Evolutionary conservation across 176 grass and related monocot genomes (phyloP).

Genomic region (Oryza punctata): DNA sequence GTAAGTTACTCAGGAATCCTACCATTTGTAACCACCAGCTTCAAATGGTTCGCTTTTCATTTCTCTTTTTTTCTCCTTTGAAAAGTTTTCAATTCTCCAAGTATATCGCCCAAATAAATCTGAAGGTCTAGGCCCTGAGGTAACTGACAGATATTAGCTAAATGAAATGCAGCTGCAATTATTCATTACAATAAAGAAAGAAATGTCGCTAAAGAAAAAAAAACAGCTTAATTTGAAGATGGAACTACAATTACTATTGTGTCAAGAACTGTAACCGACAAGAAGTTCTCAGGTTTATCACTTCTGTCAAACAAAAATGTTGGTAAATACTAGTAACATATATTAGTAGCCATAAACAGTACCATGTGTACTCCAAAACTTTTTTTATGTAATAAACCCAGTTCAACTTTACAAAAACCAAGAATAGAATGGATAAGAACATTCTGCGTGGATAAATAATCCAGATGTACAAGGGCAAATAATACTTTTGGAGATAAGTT

Average conservation of each 20-base stretch:
- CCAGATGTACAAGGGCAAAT: background rate
- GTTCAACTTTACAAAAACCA: background rate
- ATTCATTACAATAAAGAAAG: slow-evolving; percentile 30
- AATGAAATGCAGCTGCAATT: slow-evolving; percentile 25
- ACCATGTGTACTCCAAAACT: background rate
- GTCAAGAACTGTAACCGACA: slow-evolving; percentile 26
- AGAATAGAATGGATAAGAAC: background rate
- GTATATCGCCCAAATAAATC: slow-evolving; percentile 76
- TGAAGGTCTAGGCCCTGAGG: slow-evolving; percentile 73
- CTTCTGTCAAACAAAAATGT: slow-evolving; percentile 28
- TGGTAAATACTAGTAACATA: background rate
- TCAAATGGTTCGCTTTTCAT: slow-evolving; percentile 63
- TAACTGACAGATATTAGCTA: slow-evolving; percentile 33
- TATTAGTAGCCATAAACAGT: background rate
- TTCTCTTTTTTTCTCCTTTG: slow-evolving; percentile 92
- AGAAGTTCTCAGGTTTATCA: slow-evolving; percentile 24
- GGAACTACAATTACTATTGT: background rate
- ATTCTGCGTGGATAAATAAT: slow-evolving; percentile 29
- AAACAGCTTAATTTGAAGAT: slow-evolving; percentile 1
- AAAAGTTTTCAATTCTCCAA: slow-evolving; percentile 94
- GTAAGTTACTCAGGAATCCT: background rate
- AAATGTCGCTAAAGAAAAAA: background rate
- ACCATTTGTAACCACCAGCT: background rate
- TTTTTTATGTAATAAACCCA: background rate
- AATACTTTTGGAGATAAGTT: slow-evolving; percentile 21